A percentile compares a stretch with the other conserved stretches of the same genome.
Conservation (phyloP, 371 early-diverging fungal genomes). For the Syncephalastrum racemosum region DNA sequence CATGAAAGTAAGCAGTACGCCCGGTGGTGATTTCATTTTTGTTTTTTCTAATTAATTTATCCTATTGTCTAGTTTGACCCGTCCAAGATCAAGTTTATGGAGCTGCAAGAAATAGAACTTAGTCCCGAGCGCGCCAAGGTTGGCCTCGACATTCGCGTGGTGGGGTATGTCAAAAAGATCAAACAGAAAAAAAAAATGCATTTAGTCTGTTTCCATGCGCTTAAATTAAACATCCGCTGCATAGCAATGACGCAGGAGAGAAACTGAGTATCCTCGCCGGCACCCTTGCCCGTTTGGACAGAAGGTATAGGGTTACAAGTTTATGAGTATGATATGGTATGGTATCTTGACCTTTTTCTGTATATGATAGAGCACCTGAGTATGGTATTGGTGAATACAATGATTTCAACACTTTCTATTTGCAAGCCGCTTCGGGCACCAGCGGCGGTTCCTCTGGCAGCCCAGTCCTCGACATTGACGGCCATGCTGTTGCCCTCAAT, state of each 20-base stretch:
- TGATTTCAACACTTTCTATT: slow-evolving; percentile 70
- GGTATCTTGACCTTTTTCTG: too few species aligned
- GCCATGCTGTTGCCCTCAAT: slow-evolving; percentile 69
- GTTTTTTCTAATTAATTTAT: too few species aligned
- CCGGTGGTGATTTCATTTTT: too few species aligned
- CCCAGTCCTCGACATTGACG: slow-evolving; percentile 69
- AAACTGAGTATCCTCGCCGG: slow-evolving; percentile 81
- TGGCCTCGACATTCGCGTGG: slow-evolving; percentile 81
- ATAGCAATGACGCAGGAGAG: slow-evolving; percentile 78
- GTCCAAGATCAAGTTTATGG: slow-evolving; percentile 68
- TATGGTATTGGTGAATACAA: slow-evolving; percentile 64
- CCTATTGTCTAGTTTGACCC: slow-evolving; percentile 73
- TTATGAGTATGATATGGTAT: too few species aligned
- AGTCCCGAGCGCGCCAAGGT: slow-evolving; percentile 76
- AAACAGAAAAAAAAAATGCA: not conserved
- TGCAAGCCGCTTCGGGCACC: slow-evolving; percentile 70
- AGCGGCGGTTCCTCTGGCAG: slow-evolving; percentile 70
- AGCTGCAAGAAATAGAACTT: slow-evolving; percentile 66
- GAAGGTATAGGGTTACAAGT: too few species aligned
- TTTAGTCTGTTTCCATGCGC: not conserved
- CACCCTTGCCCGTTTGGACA: slow-evolving; percentile 74
- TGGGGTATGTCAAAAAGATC: slow-evolving; percentile 51
- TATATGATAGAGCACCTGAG: slow-evolving; percentile 40
- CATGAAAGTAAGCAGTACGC: not conserved
- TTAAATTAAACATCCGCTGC: not conserved